Evolutionary conservation across 2,329 filamentous ascomycete species (phyloP).

Genomic region (Aspergillus arachidicola): DNA sequence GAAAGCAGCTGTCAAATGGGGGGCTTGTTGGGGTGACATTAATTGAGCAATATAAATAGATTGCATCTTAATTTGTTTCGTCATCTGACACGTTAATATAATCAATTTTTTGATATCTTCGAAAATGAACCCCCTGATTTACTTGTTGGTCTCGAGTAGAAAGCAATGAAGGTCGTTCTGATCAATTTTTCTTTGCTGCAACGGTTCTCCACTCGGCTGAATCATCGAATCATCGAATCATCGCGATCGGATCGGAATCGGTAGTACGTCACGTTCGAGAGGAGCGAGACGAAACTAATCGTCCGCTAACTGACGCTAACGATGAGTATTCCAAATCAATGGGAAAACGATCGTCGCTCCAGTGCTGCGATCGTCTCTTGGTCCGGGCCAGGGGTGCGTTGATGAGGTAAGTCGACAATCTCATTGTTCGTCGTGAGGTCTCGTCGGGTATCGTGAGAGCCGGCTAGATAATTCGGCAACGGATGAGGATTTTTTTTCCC

Average conservation of each 20-base stretch:
- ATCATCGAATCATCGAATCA: conserved; percentile 4
- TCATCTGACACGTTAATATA: not conserved
- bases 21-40: not conserved
- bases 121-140: not conserved
- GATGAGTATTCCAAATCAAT: conserved; percentile 24
- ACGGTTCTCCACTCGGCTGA: not conserved
- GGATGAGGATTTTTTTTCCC: not conserved
- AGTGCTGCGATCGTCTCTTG: not conserved
- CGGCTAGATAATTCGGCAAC: not conserved
- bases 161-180: too few species aligned
- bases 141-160: not conserved
- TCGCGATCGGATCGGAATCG: conserved; percentile 13
- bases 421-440: not conserved
- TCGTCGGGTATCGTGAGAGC: not conserved
- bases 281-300: not conserved
- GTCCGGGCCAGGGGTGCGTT: not conserved
- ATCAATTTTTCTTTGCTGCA: not conserved
- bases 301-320: conserved; percentile 13
- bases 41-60: conserved; percentile 2
- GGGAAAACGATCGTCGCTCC: conserved; percentile 5
- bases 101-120: not conserved
- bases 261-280: conserved; percentile 18
- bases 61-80: not conserved
- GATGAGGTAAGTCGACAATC: not conserved
- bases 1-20: not conserved